Conservation (phyloP, 495 filamentous ascomycete species). For the Pseudevernia furfuracea region DNA sequence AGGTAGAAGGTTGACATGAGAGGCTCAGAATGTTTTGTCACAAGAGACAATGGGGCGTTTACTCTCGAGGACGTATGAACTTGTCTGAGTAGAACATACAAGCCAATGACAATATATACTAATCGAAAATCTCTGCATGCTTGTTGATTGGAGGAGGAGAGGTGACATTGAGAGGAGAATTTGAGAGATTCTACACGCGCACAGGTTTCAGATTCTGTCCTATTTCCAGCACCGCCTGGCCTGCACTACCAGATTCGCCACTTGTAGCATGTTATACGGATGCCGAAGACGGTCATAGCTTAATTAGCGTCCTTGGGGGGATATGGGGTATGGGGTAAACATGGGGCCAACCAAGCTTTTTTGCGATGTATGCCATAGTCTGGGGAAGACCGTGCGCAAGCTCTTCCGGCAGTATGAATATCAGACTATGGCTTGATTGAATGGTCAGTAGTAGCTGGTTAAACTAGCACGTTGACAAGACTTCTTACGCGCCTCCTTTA, state of each 20-base stretch:
- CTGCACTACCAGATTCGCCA: neutral
- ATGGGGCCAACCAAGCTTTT: neutral
- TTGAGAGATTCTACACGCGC: constrained; percentile 12
- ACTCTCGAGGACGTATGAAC: neutral
- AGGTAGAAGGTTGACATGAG: constrained; percentile 23
- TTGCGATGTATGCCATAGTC: constrained; percentile 5
- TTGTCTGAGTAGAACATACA: neutral
- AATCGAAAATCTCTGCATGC: neutral
- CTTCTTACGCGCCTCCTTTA: neutral
- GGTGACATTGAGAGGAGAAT: constrained; percentile 8
- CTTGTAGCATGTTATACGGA: neutral
- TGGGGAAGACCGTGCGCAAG: constrained; percentile 9
- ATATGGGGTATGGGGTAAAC: constrained; percentile 1
- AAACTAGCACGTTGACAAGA: neutral
- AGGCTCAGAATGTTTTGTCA: constrained; percentile 6
- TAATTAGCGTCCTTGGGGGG: neutral
- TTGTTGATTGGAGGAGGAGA: constrained; percentile 12
- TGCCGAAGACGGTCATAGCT: constrained; percentile 21
- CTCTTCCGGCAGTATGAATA: neutral
- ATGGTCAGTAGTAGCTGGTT: neutral
- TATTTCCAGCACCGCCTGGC: neutral
- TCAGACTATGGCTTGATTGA: too few species aligned
- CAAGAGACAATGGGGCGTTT: neutral
- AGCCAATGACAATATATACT: constrained; percentile 10
- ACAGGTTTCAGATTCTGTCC: constrained; percentile 11